Evolutionary conservation across 179 eudicot genomes (phyloP).

Genomic region (Patellifolia procumbens): DNA sequence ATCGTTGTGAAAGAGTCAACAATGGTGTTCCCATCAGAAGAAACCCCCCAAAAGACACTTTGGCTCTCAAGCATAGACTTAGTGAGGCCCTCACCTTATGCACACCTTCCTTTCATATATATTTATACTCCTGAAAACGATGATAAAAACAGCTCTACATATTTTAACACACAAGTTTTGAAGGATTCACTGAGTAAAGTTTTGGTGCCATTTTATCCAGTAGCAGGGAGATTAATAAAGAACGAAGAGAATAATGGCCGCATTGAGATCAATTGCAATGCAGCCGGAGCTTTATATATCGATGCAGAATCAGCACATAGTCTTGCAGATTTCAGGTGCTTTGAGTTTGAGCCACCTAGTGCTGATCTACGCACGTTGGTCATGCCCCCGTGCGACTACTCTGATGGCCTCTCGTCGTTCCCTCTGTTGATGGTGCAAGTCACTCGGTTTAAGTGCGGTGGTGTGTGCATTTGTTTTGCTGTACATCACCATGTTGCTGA

Average conservation of each 20-base stretch:
- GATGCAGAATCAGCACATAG: slow-evolving; percentile 4
- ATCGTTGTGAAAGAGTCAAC: background rate
- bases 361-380: background rate
- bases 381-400: slow-evolving; percentile 5
- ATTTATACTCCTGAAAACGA: background rate
- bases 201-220: slow-evolving; percentile 15
- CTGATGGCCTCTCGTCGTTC: background rate
- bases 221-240: background rate
- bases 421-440: slow-evolving; percentile 37
- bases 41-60: background rate
- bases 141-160: background rate
- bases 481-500: slow-evolving; percentile 68
- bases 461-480: slow-evolving; percentile 68
- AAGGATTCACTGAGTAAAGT: slow-evolving; percentile 1
- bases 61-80: slow-evolving; percentile 13
- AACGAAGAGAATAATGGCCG: background rate
- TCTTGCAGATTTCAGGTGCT: slow-evolving; percentile 3
- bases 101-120: background rate
- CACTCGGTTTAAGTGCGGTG: slow-evolving; percentile 70
- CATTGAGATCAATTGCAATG: slow-evolving; percentile 20
- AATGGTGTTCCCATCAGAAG: background rate
- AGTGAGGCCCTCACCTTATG: background rate
- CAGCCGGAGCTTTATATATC: background rate
- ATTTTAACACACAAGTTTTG: background rate
- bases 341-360: background rate